Evolutionary conservation across 1,284 basidiomycete species (phyloP).

Genomic region (Cutaneotrichosporon sp.): DNA sequence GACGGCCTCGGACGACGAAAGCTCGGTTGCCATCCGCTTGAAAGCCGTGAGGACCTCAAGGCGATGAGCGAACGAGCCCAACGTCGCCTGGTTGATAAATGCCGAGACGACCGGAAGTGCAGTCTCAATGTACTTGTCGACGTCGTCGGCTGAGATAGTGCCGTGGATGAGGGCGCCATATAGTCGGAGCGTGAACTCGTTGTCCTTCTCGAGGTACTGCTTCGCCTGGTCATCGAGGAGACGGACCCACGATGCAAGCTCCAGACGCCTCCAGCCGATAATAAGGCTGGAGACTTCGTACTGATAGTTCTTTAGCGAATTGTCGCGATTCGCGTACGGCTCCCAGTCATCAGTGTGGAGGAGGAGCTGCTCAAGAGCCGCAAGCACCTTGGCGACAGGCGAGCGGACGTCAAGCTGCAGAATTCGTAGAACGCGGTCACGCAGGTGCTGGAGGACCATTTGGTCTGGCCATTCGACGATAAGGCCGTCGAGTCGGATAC

Average conservation of each 20-base stretch:
- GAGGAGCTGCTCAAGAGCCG: conserved; percentile 80
- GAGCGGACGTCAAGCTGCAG: conserved; percentile 62
- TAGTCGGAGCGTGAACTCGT: conserved; percentile 87
- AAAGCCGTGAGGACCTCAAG: conserved; percentile 66
- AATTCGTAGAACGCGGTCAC: conserved; percentile 67
- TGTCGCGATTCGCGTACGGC: conserved; percentile 81
- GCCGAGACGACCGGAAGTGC: conserved; percentile 76
- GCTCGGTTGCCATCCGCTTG: conserved; percentile 52
- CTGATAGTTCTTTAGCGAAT: conserved; percentile 68
- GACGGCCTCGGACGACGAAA: conserved; percentile 40
- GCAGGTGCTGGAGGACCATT: conserved; percentile 85
- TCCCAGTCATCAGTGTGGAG: conserved; percentile 95
- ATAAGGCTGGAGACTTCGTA: conserved; percentile 67
- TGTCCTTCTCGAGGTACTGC: conserved; percentile 60
- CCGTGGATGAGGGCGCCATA: conserved; percentile 76
- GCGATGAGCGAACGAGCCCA: conserved; percentile 75
- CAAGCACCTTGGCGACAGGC: conserved; percentile 77
- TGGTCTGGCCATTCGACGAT: conserved; percentile 91
- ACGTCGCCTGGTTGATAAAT: conserved; percentile 69
- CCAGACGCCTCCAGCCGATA: conserved; percentile 84
- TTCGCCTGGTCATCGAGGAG: conserved; percentile 69
- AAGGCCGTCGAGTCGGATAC: conserved; percentile 57
- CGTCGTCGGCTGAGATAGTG: conserved; percentile 53
- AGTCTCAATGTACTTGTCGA: conserved; percentile 53
- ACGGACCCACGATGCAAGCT: conserved; percentile 79